Evolutionary conservation across 768 basidiomycete species (phyloP), one percentile per base, ranked within the genome.

Genomic region (Podaxis pistillaris): DNA sequence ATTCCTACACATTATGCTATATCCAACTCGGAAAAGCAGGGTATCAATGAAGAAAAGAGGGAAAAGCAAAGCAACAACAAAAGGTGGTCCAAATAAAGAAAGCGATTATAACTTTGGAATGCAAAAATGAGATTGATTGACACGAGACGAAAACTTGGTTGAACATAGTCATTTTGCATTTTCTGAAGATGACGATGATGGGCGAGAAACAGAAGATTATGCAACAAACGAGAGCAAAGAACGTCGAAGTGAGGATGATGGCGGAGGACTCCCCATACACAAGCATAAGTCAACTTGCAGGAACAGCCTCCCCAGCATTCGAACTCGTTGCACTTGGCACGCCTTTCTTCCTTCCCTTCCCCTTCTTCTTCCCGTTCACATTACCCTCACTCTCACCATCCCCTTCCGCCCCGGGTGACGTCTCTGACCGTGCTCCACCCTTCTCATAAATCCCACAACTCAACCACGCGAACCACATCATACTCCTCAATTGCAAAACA

Each of bases 391-490:
- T 19, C 2, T 47, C 54, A 13, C 19, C 52, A 37, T 38, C 17
- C 19, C 12, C 52, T 17, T 19, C 44, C 30, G 24, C 53, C 17
- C 41, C 40, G 24, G 36, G 13, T 22, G 22, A 26, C 2, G 0
- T 13, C 6, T 50, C 37, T 37, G n/a, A 28, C 6, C 22, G 36
- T 15, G 37, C 5, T 11, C 50, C 61, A 38, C 55, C 50, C 63
- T 55, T 64, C 66, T 81, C 80, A 63, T 72, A 76, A 37, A 69
- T 74, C 54, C 73, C 73, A 62, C 89, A 89, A 53, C 89, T 89
- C 68, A 91, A 75, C 93, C 93, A 95, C 37, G 91, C 89, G 69
- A 91, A 96, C 90, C 94, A 94, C 86, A 97, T 89, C 87, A 94
- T 94, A 62, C 89, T 91, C 62, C 90, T 82, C 64, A 97, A 80